Base-by-base conservation (phyloP, 768 basidiomycete species). In the Pleurotus tuber-regium region DNA sequence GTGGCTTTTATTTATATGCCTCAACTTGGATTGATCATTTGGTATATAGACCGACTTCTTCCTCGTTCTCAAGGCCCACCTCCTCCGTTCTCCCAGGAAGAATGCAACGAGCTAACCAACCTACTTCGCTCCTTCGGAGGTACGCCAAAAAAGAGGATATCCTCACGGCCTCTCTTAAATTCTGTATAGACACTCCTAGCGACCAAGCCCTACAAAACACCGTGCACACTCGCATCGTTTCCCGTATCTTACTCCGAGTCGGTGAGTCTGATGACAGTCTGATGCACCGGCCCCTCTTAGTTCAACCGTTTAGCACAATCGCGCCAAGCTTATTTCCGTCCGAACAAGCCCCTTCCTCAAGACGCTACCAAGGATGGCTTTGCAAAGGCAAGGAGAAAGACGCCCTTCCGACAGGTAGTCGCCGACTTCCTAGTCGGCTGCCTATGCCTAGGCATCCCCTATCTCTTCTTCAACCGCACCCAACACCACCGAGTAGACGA, bases 371-470 rank as follows among this genome's bases (percentile, higher is more conserved):
- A 55, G 3, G 61, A 57, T 24, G 54, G 59, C 23, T 57, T 61
- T 30, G 61, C 66, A 55, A 59, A 64, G 50, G 51, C 11, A 43
- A 62, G 4, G 39, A 57, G 29, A 44, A 69, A 68, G 39, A 66
- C 72, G 25, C 65, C 68, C 8, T 70, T 87, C 61, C 51, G 70
- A 24, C 80, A 84, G 33, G 73, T 71, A 3, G 54, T 82, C 26
- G 50, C 80, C 43, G 84, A 88, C 62, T 63, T 89, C 59, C 25
- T 88, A 36, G 65, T 86, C 51, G 80, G 83, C 0, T 70, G 78
- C 55, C 55, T 92, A 19, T 88, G 87, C 61, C 76, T 92, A 8
- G 90, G 90, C 2, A 83, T 92, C 43, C 90, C 90, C 1, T 90
- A 85, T 66, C 65, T 92, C 52, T 89, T 90, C 70, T 65, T 80